These are phyloP conservation scores for Dentiscutata heterogama DNA, from an alignment of 371 early-diverging fungal genomes.

Conservation along the genomic window DNA sequence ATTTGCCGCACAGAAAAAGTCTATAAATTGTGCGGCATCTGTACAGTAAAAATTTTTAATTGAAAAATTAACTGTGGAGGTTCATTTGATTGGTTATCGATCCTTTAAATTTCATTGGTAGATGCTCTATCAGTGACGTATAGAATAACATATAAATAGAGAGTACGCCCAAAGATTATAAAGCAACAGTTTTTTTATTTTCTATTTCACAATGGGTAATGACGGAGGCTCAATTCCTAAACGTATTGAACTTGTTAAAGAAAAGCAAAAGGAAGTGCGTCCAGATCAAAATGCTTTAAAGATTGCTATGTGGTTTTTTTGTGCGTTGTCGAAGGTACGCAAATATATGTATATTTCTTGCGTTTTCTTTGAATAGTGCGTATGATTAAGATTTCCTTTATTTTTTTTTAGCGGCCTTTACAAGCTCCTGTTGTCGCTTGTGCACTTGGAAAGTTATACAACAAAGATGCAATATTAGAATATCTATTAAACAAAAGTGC, in stretches of 20 bases:
- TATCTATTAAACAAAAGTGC: slow-evolving; percentile 77
- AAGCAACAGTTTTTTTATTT: too few species aligned
- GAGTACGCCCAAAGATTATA: too few species aligned
- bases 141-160: too few species aligned
- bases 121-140: too few species aligned
- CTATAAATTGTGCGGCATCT: too few species aligned
- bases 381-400: not conserved
- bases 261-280: slow-evolving; percentile 79
- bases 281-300: slow-evolving; percentile 78
- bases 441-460: slow-evolving; percentile 91
- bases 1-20: too few species aligned
- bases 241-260: slow-evolving; percentile 93
- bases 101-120: too few species aligned
- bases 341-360: not conserved
- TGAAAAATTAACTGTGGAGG: too few species aligned
- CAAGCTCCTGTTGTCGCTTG: slow-evolving; percentile 83
- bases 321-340: slow-evolving; percentile 88
- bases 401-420: slow-evolving; percentile 65
- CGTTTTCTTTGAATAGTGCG: not conserved
- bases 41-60: too few species aligned
- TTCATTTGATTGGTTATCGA: too few species aligned
- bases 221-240: slow-evolving; percentile 98
- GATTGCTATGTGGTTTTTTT: slow-evolving; percentile 79
- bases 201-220: slow-evolving; percentile 76
- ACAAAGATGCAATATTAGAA: slow-evolving; percentile 89